A percentile compares a stretch with the other conserved stretches of the same genome.
Conservation (phyloP, 176 grass and related monocot species). For the Puccinellia tenuiflora region DNA sequence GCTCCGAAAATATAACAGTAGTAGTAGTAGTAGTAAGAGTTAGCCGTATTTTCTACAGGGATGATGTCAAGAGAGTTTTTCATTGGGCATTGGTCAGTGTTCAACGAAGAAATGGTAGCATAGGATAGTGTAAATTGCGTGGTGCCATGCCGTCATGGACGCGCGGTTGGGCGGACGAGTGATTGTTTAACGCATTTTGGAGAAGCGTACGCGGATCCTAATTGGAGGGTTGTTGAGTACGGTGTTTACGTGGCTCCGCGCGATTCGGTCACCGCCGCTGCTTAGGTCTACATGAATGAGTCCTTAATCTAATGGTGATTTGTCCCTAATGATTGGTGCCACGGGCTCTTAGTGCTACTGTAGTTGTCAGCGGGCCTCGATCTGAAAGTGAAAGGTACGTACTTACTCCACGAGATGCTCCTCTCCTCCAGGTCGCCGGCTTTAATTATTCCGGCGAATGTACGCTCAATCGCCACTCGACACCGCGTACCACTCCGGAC, state of each 20-base stretch:
- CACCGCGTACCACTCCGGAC: constrained; percentile 24
- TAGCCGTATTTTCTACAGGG: neutral
- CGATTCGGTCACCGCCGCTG: neutral
- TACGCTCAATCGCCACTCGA: constrained; percentile 29
- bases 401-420: neutral
- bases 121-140: neutral
- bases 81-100: neutral
- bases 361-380: neutral
- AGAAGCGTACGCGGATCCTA: too few relatives aligned
- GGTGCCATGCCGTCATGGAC: neutral
- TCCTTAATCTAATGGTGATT: neutral
- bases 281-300: neutral
- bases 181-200: too few relatives aligned
- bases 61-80: neutral
- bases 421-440: neutral
- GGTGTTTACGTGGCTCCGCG: neutral
- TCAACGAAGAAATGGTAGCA: neutral
- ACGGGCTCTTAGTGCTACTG: neutral
- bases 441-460: constrained; percentile 31
- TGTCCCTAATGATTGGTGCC: constrained; percentile 24
- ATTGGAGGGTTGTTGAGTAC: neutral
- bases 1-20: too few relatives aligned
- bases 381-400: constrained; percentile 24
- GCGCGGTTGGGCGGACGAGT: neutral
- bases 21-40: too few relatives aligned